These are phyloP conservation scores for Solanum aculeatissimum DNA, from an alignment of 305 asterid genomes.

Conservation along the genomic window DNA sequence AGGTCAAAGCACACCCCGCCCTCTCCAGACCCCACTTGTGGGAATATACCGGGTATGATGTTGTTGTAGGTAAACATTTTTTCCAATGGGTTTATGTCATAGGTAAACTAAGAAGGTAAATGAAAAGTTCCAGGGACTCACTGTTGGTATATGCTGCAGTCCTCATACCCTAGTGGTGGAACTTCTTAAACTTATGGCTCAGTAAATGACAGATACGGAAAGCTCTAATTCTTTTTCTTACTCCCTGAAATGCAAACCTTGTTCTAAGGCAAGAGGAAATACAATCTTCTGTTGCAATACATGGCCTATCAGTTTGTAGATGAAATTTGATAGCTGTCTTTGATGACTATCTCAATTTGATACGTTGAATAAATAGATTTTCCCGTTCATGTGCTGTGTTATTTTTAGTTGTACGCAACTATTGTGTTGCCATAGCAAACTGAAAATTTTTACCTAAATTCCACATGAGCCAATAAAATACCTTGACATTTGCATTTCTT, in stretches of 20 bases:
- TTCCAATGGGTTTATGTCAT: background rate
- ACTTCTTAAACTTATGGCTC: background rate
- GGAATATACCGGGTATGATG: too few relatives aligned
- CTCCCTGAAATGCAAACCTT: background rate
- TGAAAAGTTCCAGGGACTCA: background rate
- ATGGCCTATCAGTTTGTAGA: background rate
- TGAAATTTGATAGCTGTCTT: background rate
- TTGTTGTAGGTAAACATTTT: background rate
- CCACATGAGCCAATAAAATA: background rate
- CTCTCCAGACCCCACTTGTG: too few relatives aligned
- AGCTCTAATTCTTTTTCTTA: background rate
- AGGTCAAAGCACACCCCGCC: too few relatives aligned
- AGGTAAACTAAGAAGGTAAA: background rate
- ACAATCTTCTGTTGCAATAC: background rate
- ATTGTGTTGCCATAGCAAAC: background rate
- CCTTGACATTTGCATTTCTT: background rate
- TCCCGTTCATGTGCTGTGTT: background rate
- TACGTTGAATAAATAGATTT: background rate
- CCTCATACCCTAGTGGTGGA: background rate
- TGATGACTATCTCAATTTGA: background rate
- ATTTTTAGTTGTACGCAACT: background rate
- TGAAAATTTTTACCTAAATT: background rate
- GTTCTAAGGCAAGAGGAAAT: background rate
- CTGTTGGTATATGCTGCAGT: background rate
- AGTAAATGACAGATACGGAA: background rate